A percentile compares a stretch with the other conserved stretches of the same genome.
These are phyloP conservation scores for Yarrowia divulgata DNA, from an alignment of 805 yeast species.

Conservation along the genomic window DNA sequence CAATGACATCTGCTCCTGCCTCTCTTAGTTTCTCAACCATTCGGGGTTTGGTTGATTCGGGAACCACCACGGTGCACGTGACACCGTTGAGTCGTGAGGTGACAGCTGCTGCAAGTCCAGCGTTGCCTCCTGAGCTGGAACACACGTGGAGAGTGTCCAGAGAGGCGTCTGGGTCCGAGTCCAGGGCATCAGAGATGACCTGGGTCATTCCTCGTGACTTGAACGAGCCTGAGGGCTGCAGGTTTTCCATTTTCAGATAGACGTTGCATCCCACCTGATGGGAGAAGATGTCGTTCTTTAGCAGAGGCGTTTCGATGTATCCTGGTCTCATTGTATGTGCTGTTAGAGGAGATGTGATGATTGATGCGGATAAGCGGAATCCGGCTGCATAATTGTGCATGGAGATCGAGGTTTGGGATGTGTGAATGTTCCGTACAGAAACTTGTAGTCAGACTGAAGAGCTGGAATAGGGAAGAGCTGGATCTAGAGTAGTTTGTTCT, in stretches of 20 bases:
- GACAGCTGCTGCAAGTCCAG: constrained; percentile 94
- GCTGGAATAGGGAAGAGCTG: no score
- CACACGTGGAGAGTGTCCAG: constrained; percentile 54
- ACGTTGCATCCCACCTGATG: constrained; percentile 72
- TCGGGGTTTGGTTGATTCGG: constrained; percentile 56
- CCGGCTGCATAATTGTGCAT: no score
- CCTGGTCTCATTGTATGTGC: constrained; percentile 20
- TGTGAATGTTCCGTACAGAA: no score
- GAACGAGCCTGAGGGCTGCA: constrained; percentile 91
- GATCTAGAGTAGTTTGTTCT: no score
- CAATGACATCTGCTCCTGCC: constrained; percentile 62
- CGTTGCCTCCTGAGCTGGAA: constrained; percentile 96
- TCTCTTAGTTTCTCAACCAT: constrained; percentile 56
- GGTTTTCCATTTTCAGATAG: constrained; percentile 81
- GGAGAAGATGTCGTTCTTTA: constrained; percentile 74
- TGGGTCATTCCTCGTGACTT: constrained; percentile 78
- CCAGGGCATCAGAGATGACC: constrained; percentile 58
- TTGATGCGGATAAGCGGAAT: constrained; percentile 1
- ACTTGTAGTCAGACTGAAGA: no score
- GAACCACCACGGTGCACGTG: constrained; percentile 68
- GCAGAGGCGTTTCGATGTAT: constrained; percentile 63
- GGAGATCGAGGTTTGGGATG: no score
- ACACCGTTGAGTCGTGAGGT: constrained; percentile 73
- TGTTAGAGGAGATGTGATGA: not conserved
- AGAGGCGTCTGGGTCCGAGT: constrained; percentile 47